These are phyloP conservation scores for Ramaria sp. DNA, from an alignment of 768 basidiomycete species.

Conservation along the genomic window DNA sequence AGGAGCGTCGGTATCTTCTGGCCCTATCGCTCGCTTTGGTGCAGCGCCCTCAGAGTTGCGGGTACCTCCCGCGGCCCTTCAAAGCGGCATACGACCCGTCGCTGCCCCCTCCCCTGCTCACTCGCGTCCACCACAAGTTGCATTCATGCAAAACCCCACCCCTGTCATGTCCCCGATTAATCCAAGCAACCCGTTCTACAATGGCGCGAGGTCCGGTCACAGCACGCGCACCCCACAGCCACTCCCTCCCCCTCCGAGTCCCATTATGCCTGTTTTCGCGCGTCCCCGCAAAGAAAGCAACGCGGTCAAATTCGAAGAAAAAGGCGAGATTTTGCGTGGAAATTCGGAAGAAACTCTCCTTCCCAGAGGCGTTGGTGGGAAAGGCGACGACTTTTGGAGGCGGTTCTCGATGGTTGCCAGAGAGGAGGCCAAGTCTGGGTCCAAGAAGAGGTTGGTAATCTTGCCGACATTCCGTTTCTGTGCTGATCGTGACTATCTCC, in stretches of 20 bases:
- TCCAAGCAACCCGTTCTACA: background rate
- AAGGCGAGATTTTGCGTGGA: constrained; percentile 50
- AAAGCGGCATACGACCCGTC: constrained; percentile 23
- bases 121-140: constrained; percentile 14
- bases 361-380: constrained; percentile 50
- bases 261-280: constrained; percentile 69
- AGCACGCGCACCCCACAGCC: constrained; percentile 57
- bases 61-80: constrained; percentile 13
- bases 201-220: constrained; percentile 4
- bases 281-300: constrained; percentile 36
- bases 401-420: constrained; percentile 78
- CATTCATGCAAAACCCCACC: constrained; percentile 8
- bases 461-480: background rate
- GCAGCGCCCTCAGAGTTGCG: background rate
- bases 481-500: background rate
- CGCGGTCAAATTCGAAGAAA: constrained; percentile 39
- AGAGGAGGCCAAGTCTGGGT: constrained; percentile 38
- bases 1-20: background rate
- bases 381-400: constrained; percentile 79
- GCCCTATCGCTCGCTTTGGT: background rate
- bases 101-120: constrained; percentile 16
- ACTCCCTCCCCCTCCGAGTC: constrained; percentile 64
- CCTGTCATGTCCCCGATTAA: background rate
- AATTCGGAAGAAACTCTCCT: constrained; percentile 57
- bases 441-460: constrained; percentile 32